phyloP scores from a whole-genome alignment of 441 rosid species.

The Pelargonium citronellum region DNA sequence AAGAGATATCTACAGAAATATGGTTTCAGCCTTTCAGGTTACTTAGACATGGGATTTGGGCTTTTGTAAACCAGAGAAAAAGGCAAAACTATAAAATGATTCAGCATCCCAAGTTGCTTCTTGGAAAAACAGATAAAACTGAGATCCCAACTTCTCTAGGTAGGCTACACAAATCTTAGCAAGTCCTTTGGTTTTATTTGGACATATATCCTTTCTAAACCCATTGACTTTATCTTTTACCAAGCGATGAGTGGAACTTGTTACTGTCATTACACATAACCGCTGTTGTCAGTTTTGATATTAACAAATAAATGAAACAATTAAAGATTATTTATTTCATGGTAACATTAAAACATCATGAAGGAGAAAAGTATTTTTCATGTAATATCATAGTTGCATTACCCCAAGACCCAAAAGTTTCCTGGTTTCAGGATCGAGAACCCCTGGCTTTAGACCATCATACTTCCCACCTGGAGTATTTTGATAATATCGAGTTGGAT shows the following conservation, averaged over 20 bases:
- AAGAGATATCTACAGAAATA: too few species aligned
- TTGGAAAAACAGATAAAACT: too few species aligned
- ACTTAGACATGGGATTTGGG: too few species aligned
- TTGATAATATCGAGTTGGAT: slow-evolving; percentile 69
- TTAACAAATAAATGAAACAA: neutral
- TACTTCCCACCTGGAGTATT: slow-evolving; percentile 65
- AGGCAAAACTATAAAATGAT: too few species aligned
- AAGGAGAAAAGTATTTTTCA: slow-evolving; percentile 1
- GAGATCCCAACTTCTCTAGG: too few species aligned
- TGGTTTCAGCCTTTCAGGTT: too few species aligned
- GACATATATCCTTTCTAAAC: too few species aligned
- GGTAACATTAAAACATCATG: neutral
- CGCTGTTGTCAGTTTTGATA: neutral
- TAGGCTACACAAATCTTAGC: too few species aligned
- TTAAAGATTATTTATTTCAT: neutral
- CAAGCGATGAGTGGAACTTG: neutral
- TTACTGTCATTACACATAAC: neutral
- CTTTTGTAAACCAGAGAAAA: too few species aligned
- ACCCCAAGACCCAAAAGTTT: slow-evolving; percentile 81
- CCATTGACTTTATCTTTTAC: slow-evolving; percentile 1
- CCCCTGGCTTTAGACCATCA: slow-evolving; percentile 85
- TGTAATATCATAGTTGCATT: slow-evolving; percentile 23
- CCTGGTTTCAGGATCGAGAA: slow-evolving; percentile 72
- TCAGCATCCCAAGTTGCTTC: too few species aligned
- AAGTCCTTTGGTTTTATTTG: too few species aligned